Percentiles rank a stretch among this genome's conserved stretches.
phyloP scores from a whole-genome alignment of 257 asterid genomes.

The Avicennia marina region DNA sequence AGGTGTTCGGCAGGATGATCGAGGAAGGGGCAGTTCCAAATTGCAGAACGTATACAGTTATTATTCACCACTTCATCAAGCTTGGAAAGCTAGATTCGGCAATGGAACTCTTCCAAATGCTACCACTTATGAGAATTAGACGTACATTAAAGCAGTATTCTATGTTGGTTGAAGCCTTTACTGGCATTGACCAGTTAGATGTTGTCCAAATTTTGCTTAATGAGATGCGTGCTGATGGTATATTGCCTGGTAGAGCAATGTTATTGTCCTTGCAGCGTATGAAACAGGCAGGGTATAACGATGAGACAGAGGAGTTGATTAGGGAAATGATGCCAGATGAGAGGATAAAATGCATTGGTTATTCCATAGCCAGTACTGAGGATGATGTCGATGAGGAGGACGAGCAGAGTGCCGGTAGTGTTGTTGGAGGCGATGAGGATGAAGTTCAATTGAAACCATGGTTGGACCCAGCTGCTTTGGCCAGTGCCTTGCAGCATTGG shows the following conservation, averaged over 20 bases:
- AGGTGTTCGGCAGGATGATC: constrained; percentile 47
- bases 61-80: constrained; percentile 70
- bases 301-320: constrained; percentile 46
- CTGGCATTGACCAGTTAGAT: constrained; percentile 33
- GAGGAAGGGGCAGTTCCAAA: constrained; percentile 92
- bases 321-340: constrained; percentile 68
- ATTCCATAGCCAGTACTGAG: constrained; percentile 35
- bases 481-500: constrained; percentile 70
- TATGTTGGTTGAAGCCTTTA: constrained; percentile 56
- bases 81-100: constrained; percentile 56
- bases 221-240: constrained; percentile 81
- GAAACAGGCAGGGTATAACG: constrained; percentile 65
- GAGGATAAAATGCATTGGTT: constrained; percentile 54
- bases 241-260: constrained; percentile 86
- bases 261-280: constrained; percentile 47
- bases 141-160: constrained; percentile 76
- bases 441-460: constrained; percentile 70
- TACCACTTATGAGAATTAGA: constrained; percentile 71
- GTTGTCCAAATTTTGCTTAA: constrained; percentile 57
- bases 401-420: constrained; percentile 31
- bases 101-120: constrained; percentile 47
- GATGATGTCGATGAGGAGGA: constrained; percentile 51
- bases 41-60: constrained; percentile 69
- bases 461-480: constrained; percentile 88
- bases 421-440: constrained; percentile 22